A percentile compares a stretch with the other conserved stretches of the same genome.
Evolutionary conservation across 2,329 filamentous ascomycete genomes (phyloP).

Genomic region (Aureobasidium vineae): DNA sequence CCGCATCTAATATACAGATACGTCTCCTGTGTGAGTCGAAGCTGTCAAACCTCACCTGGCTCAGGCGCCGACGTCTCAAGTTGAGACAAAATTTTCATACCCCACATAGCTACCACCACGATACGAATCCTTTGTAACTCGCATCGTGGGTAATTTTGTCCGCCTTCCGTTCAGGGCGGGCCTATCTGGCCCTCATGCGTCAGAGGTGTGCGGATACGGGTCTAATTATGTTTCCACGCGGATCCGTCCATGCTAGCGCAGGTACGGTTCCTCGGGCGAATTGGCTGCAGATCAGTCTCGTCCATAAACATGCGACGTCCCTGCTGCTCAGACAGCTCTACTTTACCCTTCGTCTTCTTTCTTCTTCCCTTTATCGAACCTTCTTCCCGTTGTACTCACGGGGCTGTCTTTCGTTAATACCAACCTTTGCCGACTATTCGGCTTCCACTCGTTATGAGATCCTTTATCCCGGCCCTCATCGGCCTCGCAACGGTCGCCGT

Average conservation of each 20-base stretch:
- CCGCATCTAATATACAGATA: neutral
- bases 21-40: neutral
- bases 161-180: slow-evolving; percentile 11
- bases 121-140: slow-evolving; percentile 8
- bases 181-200: slow-evolving; percentile 16
- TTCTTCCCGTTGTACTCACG: neutral
- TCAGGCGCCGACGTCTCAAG: slow-evolving; percentile 17
- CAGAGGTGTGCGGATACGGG: slow-evolving; percentile 20
- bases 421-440: slow-evolving; percentile 4
- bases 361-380: slow-evolving; percentile 6
- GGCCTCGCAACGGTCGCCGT: slow-evolving; percentile 16
- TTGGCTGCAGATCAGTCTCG: slow-evolving; percentile 16
- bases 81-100: slow-evolving; percentile 9
- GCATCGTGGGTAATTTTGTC: slow-evolving; percentile 5
- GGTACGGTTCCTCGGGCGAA: slow-evolving; percentile 18
- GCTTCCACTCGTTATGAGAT: slow-evolving; percentile 21
- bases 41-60: neutral
- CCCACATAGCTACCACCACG: slow-evolving; percentile 2
- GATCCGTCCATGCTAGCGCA: slow-evolving; percentile 21
- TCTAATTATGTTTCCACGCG: slow-evolving; percentile 17
- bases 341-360: slow-evolving; percentile 4
- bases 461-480: slow-evolving; percentile 6
- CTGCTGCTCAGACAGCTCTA: neutral
- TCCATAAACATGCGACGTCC: slow-evolving; percentile 14
- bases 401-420: slow-evolving; percentile 4